Evolutionary conservation across 208 protist species (phyloP).

Genomic region (Acanthamoeba lenticulata): DNA sequence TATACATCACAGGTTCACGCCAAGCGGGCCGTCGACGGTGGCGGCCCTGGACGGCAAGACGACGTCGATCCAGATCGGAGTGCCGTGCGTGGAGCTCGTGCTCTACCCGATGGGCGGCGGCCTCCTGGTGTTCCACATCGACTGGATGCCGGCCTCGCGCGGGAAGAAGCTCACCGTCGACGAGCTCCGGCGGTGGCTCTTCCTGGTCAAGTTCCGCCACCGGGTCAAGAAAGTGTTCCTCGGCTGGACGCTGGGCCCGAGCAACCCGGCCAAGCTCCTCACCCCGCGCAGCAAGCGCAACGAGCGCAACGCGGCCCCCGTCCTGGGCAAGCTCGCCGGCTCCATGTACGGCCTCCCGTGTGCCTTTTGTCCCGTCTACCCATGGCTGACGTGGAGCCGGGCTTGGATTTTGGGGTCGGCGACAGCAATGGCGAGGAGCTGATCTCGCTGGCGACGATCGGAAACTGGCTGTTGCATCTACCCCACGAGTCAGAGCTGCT

Average conservation of each 20-base stretch:
- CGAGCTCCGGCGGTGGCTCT: slow-evolving; percentile 28
- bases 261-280: neutral
- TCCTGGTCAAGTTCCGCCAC: slow-evolving; percentile 20
- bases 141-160: neutral
- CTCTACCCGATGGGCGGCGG: slow-evolving; percentile 11
- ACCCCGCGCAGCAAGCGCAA: neutral
- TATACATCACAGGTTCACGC: neutral
- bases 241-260: neutral
- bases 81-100: neutral
- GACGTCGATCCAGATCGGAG: neutral
- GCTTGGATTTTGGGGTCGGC: too few relatives aligned
- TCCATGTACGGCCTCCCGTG: neutral
- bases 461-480: slow-evolving; percentile 59
- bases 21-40: neutral
- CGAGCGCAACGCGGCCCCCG: neutral
- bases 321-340: slow-evolving; percentile 13
- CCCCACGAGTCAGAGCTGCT: neutral
- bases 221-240: slow-evolving; percentile 23
- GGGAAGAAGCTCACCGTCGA: neutral
- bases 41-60: neutral
- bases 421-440: slow-evolving; percentile 14
- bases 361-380: neutral
- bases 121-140: slow-evolving; percentile 39
- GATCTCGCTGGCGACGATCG: neutral
- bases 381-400: neutral